A percentile compares a stretch with the other conserved stretches of the same genome.
Conservation (phyloP, 2,329 filamentous ascomycete genomes). For the Colletotrichum noveboracense region DNA sequence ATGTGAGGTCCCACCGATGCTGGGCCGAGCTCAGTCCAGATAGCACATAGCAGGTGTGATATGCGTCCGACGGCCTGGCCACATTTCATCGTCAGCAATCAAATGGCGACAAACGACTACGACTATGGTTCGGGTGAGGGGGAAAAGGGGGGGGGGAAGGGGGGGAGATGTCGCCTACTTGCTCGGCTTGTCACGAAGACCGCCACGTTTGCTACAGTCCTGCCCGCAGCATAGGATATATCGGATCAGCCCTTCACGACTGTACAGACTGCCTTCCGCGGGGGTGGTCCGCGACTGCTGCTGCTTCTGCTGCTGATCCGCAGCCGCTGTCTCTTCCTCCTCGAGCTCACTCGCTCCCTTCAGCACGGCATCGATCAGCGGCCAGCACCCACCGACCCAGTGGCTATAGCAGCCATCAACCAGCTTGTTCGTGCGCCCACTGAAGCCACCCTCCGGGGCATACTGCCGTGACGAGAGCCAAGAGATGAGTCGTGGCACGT, state of each 20-base stretch:
- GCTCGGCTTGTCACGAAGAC: slow-evolving; percentile 91
- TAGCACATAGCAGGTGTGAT: slow-evolving; percentile 92
- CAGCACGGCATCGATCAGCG: slow-evolving; percentile 82
- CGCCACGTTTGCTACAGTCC: slow-evolving; percentile 71
- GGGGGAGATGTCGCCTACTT: slow-evolving; percentile 58
- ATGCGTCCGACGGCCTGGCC: slow-evolving; percentile 76
- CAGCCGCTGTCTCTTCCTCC: slow-evolving; percentile 17
- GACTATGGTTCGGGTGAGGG: too few species aligned
- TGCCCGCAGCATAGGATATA: slow-evolving; percentile 94
- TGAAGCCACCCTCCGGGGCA: slow-evolving; percentile 89
- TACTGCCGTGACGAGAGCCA: slow-evolving; percentile 93
- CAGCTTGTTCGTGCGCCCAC: slow-evolving; percentile 94
- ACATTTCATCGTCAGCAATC: neutral
- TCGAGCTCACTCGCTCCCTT: slow-evolving; percentile 48
- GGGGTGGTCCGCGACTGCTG: slow-evolving; percentile 25
- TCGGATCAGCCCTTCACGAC: slow-evolving; percentile 81
- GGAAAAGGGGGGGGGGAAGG: neutral
- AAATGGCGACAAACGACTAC: too few species aligned
- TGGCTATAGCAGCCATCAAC: slow-evolving; percentile 99
- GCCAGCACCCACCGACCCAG: slow-evolving; percentile 96
- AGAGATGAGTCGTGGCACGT: slow-evolving; percentile 77
- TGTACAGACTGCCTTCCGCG: slow-evolving; percentile 67
- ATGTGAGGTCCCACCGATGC: slow-evolving; percentile 62
- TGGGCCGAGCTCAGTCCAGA: slow-evolving; percentile 85
- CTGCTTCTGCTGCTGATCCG: slow-evolving; percentile 28